Evolutionary conservation across 192 early-diverging fungal species (phyloP).

Genomic region (Coemansia nantahalensis): DNA sequence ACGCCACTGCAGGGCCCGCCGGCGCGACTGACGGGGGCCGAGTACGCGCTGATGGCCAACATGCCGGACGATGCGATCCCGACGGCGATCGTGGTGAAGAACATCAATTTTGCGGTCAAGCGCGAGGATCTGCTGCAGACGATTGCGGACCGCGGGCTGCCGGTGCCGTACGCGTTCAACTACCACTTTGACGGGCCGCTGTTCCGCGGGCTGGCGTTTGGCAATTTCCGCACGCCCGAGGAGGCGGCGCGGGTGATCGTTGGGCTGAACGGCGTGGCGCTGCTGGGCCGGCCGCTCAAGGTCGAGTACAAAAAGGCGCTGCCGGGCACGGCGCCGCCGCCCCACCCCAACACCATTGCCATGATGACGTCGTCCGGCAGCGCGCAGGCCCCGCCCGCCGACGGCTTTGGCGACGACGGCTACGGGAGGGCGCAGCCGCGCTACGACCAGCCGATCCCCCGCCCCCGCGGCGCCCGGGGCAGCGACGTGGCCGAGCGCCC

Average conservation of each 20-base stretch:
- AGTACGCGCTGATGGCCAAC: constrained; percentile 53
- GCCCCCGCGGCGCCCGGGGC: constrained; percentile 33
- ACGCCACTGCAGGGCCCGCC: constrained; percentile 40
- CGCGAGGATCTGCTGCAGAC: constrained; percentile 69
- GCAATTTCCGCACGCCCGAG: constrained; percentile 74
- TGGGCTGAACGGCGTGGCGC: constrained; percentile 67
- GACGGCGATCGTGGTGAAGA: constrained; percentile 79
- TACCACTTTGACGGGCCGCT: constrained; percentile 80
- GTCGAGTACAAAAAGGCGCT: constrained; percentile 81
- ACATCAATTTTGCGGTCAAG: constrained; percentile 79
- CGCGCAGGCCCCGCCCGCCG: constrained; percentile 9
- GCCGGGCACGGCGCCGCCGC: constrained; percentile 57
- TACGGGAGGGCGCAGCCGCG: constrained; percentile 13
- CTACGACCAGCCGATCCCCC: constrained; percentile 42
- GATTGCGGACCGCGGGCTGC: constrained; percentile 66
- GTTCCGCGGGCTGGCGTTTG: constrained; percentile 79
- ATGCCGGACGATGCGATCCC: constrained; percentile 62
- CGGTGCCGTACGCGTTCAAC: constrained; percentile 77
- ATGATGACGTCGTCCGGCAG: constrained; percentile 43
- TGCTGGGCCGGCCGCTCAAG: constrained; percentile 69
- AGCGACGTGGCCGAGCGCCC: constrained; percentile 29
- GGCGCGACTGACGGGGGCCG: constrained; percentile 43
- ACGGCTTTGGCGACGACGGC: constrained; percentile 16
- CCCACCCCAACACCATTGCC: constrained; percentile 56
- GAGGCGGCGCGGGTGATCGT: constrained; percentile 69